Evolutionary conservation across 129 eudicot species (phyloP).

Genomic region (Escallonia herrerae): DNA sequence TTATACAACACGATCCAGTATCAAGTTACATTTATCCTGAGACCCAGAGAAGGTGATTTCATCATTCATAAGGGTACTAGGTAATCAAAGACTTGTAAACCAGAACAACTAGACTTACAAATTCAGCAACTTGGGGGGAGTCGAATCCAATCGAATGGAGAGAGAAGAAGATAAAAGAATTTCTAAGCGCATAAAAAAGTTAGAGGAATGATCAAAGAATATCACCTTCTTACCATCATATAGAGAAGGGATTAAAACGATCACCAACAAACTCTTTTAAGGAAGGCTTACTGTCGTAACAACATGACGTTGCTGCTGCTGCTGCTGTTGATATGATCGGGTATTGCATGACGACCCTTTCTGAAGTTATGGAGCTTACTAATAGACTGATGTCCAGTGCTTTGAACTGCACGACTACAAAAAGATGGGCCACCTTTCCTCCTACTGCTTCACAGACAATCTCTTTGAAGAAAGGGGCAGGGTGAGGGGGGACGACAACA

Average conservation of each 20-base stretch:
- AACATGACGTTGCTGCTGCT: background rate
- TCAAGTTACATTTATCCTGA: too few species aligned
- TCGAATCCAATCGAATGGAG: background rate
- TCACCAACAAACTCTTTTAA: background rate
- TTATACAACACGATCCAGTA: too few species aligned
- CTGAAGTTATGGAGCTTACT: background rate
- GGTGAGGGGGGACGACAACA: background rate
- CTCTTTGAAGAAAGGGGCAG: conserved; percentile 23
- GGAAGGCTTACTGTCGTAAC: background rate
- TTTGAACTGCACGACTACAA: background rate
- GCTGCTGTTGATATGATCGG: too few species aligned
- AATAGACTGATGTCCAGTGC: background rate
- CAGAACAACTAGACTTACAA: background rate
- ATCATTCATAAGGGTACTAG: too few species aligned
- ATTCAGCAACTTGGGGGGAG: background rate
- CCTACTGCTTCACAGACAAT: conserved; percentile 30
- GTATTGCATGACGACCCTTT: background rate
- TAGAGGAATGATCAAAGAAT: background rate
- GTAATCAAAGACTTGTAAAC: too few species aligned
- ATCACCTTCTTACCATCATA: background rate
- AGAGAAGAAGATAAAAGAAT: background rate
- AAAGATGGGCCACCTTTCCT: background rate
- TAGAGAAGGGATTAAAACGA: background rate
- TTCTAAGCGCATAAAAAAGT: background rate
- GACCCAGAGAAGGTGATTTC: too few species aligned